Conservation (phyloP, 1,284 basidiomycete species). For the Trichosporon sp. region DNA sequence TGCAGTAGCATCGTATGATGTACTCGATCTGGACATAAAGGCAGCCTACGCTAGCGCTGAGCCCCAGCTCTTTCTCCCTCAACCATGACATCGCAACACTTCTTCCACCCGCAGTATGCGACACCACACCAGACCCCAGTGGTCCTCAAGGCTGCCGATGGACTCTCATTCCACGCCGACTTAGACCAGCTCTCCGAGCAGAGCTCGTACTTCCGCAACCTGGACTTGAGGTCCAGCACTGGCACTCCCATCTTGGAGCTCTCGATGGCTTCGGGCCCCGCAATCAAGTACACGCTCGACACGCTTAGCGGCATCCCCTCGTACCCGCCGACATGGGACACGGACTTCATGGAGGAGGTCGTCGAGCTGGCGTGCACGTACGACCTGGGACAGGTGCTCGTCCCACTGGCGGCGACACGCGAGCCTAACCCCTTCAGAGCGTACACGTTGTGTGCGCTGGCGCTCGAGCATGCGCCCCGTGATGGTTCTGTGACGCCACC, state of each 20-base stretch:
- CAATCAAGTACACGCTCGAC: background rate
- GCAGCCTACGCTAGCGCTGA: background rate
- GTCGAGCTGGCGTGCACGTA: background rate
- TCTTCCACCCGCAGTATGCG: conserved; percentile 1
- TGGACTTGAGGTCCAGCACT: background rate
- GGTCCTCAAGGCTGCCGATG: background rate
- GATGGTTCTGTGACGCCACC: background rate
- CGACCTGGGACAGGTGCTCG: background rate
- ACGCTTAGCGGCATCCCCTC: background rate
- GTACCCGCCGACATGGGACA: background rate
- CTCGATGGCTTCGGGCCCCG: background rate
- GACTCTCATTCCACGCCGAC: background rate
- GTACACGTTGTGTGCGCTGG: background rate
- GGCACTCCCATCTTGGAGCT: background rate
- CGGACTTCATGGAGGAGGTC: background rate
- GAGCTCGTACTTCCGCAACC: background rate
- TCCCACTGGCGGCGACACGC: background rate
- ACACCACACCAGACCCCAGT: background rate
- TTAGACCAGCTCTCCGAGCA: background rate
- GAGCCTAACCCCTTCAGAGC: background rate
- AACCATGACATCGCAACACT: background rate
- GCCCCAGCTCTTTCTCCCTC: background rate
- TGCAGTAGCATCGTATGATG: too few species aligned
- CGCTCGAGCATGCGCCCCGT: background rate
- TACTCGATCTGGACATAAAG: too few species aligned